These are phyloP conservation scores for Gremmenia infestans DNA, from an alignment of 2,329 filamentous ascomycete genomes.

Conservation along the genomic window DNA sequence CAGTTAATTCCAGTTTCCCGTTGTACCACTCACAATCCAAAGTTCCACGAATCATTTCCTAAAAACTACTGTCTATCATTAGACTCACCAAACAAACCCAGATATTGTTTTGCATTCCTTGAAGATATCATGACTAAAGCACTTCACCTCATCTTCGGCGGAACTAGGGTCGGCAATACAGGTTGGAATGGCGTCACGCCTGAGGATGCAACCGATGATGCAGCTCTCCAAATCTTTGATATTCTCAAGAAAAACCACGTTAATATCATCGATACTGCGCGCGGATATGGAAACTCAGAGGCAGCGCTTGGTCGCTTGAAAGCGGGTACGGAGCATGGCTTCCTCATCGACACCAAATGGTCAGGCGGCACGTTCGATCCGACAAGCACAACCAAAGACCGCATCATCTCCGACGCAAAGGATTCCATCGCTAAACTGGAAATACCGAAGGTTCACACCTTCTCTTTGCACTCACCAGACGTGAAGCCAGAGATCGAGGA, in stretches of 20 bases:
- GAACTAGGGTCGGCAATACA: background rate
- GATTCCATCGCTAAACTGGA: background rate
- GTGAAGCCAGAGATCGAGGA: conserved; percentile 67
- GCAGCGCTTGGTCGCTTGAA: background rate
- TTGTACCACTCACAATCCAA: no score
- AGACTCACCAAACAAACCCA: no score
- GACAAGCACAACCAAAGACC: background rate
- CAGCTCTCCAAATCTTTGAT: background rate
- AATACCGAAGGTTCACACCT: conserved; percentile 55
- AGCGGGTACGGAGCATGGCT: background rate
- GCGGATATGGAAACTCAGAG: background rate
- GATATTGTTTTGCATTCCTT: background rate
- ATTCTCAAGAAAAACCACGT: background rate
- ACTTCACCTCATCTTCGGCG: background rate
- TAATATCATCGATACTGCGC: background rate
- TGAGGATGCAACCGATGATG: background rate
- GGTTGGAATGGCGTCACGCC: background rate
- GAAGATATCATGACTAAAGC: background rate
- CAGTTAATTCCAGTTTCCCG: no score
- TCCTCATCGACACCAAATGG: conserved; percentile 2
- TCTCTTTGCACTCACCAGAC: conserved; percentile 66
- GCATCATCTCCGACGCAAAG: background rate
- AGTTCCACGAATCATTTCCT: no score
- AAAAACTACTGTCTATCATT: no score
- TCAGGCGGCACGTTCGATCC: background rate